These are phyloP conservation scores for Colletotrichum acutatum DNA, from an alignment of 2,329 filamentous ascomycete species.

Conservation along the genomic window DNA sequence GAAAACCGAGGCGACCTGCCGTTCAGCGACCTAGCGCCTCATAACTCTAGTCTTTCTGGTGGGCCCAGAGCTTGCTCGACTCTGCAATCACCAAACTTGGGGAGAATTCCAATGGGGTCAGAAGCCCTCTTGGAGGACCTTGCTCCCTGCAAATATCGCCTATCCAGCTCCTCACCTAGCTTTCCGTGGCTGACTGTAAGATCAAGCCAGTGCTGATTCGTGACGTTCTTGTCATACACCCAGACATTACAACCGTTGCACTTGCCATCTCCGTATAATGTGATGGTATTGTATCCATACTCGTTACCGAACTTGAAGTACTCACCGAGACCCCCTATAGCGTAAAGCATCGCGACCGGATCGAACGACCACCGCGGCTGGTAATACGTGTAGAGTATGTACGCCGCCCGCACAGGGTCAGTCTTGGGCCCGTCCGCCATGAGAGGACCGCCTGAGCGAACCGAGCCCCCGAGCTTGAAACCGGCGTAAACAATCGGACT, in stretches of 20 bases:
- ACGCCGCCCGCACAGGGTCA: constrained; percentile 51
- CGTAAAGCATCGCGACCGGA: constrained; percentile 53
- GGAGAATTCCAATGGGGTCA: background rate
- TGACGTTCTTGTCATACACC: constrained; percentile 48
- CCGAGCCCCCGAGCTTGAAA: constrained; percentile 52
- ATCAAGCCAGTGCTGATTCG: constrained; percentile 53
- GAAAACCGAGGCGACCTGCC: no score
- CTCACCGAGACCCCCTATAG: constrained; percentile 46
- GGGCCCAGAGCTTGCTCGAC: background rate
- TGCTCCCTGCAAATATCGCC: constrained; percentile 42
- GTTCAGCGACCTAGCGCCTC: background rate
- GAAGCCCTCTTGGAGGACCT: constrained; percentile 14
- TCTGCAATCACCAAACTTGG: constrained; percentile 19
- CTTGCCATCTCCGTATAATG: background rate
- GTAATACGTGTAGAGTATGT: constrained; percentile 52
- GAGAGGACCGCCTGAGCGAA: constrained; percentile 52
- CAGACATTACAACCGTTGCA: constrained; percentile 54
- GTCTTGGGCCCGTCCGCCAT: constrained; percentile 43
- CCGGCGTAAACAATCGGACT: constrained; percentile 54
- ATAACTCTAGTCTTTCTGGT: background rate
- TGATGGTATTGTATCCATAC: constrained; percentile 53
- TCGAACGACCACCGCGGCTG: constrained; percentile 51
- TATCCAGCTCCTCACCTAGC: constrained; percentile 43
- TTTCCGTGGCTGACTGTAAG: constrained; percentile 43
- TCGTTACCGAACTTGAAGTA: constrained; percentile 50